Conservation (phyloP, 345 rosid genomes). For the Pistacia integerrima region DNA sequence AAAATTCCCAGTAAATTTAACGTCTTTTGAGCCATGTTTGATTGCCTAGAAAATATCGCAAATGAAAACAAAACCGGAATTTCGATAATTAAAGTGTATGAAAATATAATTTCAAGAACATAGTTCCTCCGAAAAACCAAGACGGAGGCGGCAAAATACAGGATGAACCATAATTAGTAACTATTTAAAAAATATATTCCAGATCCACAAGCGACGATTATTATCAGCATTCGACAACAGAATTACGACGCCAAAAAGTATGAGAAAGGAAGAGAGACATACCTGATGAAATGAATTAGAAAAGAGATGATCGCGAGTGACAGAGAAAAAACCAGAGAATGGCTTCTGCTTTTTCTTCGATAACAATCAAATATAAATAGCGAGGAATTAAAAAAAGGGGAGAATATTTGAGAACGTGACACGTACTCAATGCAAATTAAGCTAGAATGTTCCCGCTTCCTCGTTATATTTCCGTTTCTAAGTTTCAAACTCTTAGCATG, state of each 20-base stretch:
- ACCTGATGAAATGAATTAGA: conserved; percentile 16
- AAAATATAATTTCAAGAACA: neutral
- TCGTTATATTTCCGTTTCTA: too few relatives aligned
- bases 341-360: too few relatives aligned
- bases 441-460: conserved; percentile 33
- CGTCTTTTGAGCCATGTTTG: neutral
- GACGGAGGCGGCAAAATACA: neutral
- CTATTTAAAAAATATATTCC: too few relatives aligned
- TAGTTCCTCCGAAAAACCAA: neutral
- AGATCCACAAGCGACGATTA: too few relatives aligned
- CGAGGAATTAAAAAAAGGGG: neutral
- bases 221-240: neutral
- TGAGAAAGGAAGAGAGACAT: neutral
- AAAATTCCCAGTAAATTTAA: neutral
- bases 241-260: neutral
- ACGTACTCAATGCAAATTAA: conserved; percentile 4
- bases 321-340: neutral
- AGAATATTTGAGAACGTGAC: conserved; percentile 18
- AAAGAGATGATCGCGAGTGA: neutral
- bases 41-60: neutral
- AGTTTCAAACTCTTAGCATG: too few relatives aligned
- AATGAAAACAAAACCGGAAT: neutral
- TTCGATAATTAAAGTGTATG: neutral
- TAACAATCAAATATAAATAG: neutral
- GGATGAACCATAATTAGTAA: neutral